Evolutionary conservation across 2,329 filamentous ascomycete species (phyloP).

Genomic region (Bisporella sp.): DNA sequence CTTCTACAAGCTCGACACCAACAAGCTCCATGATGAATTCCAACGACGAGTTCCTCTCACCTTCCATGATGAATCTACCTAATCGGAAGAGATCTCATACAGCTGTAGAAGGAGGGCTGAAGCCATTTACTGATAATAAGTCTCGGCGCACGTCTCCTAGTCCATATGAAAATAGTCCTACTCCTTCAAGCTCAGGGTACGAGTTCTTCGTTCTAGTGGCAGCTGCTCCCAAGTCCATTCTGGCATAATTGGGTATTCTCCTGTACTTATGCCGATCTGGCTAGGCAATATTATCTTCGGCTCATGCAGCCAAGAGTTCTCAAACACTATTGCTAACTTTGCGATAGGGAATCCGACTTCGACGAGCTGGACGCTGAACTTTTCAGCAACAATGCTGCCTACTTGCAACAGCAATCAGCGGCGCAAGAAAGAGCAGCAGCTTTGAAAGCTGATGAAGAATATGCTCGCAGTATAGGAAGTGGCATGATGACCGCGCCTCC

Average conservation of each 20-base stretch:
- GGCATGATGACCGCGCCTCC: neutral
- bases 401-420: constrained; percentile 20
- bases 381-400: neutral
- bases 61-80: constrained; percentile 15
- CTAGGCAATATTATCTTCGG: no score
- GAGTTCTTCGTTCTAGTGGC: no score
- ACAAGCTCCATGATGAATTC: constrained; percentile 5
- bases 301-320: neutral
- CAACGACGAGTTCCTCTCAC: constrained; percentile 6
- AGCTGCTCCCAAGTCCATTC: no score
- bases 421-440: constrained; percentile 33
- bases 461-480: constrained; percentile 23
- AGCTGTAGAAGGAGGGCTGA: constrained; percentile 15
- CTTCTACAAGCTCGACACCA: constrained; percentile 18
- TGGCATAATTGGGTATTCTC: no score
- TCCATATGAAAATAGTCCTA: constrained; percentile 8
- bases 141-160: constrained; percentile 25
- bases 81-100: constrained; percentile 25
- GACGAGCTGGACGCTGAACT: constrained; percentile 11
- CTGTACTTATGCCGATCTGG: no score
- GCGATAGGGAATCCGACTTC: constrained; percentile 20
- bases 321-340: neutral
- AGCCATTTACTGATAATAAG: constrained; percentile 17
- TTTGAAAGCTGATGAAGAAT: constrained; percentile 29
- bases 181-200: constrained; percentile 22